Base-by-base conservation (phyloP, 495 filamentous ascomycete genomes). In the Xylaria scruposa region DNA sequence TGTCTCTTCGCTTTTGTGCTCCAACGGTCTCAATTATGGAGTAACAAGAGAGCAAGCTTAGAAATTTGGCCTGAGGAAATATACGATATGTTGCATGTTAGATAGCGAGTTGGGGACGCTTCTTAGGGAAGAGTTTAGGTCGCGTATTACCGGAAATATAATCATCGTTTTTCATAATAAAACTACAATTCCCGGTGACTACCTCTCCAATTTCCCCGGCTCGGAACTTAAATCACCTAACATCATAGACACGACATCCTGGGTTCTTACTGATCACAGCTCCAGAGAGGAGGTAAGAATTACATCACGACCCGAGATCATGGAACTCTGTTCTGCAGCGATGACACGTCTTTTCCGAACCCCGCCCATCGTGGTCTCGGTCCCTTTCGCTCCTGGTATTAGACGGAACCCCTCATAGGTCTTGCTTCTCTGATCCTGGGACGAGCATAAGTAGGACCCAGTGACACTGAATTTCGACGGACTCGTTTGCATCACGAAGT, bases 1-100 rank as follows among this genome's bases (percentile, higher is more conserved):
- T 10, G 77, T 83, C 33, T 81, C 82, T 9, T 87, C 72, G 81
- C 81, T 51, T 87, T 88, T 70, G 80, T 78, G 63, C 73, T 88
- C 67, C 78, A 83, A 38, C 36, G 1, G 36, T 38, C 36, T 38
- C 36, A 38, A 38, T 38, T 38, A 38, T 38, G 0, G 36, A 8
- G 36, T 8, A 38, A 8, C 36, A 38, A 38, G 36, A 38, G 36
- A 38, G 36, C 36, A 38, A 38, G 36, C 36, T 6, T 38, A 38
- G 36, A 38, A 38, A 38, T 38, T 38, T 38, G 36, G 6, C 36
- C 7, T 8, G 36, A 8, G 36, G 36, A 38, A 38, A 38, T 8
- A 38, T 6, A 38, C 6, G 36, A 38, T 5, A 38, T 38, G 36
- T 38, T 31, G 47, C 12, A 56, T 17, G 15, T 12, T 56, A 42